These are phyloP conservation scores for Ascochyta koolunga DNA, from an alignment of 2,329 filamentous ascomycete genomes.

Conservation along the genomic window DNA sequence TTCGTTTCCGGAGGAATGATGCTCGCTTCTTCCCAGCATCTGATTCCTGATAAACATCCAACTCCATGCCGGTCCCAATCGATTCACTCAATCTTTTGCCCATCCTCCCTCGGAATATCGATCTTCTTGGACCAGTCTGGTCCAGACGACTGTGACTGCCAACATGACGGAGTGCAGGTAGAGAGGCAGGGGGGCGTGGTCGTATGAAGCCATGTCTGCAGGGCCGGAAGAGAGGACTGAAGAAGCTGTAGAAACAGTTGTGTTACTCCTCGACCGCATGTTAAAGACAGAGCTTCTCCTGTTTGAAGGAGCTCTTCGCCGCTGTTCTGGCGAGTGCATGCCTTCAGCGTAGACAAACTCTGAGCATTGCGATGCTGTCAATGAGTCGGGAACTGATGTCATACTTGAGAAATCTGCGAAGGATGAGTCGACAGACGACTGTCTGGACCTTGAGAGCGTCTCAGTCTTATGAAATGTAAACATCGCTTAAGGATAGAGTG, in stretches of 20 bases:
- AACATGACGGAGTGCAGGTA: conserved; percentile 31
- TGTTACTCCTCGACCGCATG: conserved; percentile 47
- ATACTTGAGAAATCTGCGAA: conserved; percentile 28
- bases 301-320: conserved; percentile 23
- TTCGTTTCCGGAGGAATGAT: conserved; percentile 45
- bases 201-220: conserved; percentile 27
- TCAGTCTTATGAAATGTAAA: conserved; percentile 47
- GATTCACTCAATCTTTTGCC: conserved; percentile 44
- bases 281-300: conserved; percentile 47
- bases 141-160: conserved; percentile 32
- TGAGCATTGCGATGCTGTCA: conserved; percentile 31
- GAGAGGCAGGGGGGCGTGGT: conserved; percentile 25
- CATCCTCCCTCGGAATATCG: conserved; percentile 45
- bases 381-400: conserved; percentile 32
- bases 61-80: conserved; percentile 23
- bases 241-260: conserved; percentile 42
- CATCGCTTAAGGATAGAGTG: conserved; percentile 33
- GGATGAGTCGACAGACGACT: conserved; percentile 43
- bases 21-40: conserved; percentile 34
- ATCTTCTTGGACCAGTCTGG: conserved; percentile 29
- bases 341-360: conserved; percentile 33
- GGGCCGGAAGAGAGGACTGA: conserved; percentile 32
- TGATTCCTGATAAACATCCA: conserved; percentile 34
- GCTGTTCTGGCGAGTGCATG: conserved; percentile 41
- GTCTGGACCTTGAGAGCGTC: conserved; percentile 35